phyloP scores from a whole-genome alignment of 306 rosid genomes.

The Rosa rugosa region DNA sequence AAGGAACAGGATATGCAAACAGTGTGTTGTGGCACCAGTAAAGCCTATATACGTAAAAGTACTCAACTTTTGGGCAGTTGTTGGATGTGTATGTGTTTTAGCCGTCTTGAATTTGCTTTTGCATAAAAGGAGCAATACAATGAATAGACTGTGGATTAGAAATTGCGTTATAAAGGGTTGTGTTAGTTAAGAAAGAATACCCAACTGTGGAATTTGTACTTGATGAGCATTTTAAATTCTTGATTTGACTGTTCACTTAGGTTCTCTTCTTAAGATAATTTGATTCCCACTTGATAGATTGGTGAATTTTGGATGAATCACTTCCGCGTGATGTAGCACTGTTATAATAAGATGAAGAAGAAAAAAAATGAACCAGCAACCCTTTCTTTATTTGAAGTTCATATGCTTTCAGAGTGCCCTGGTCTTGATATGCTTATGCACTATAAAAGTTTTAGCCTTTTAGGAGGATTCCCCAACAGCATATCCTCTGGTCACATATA shows the following conservation, averaged over 20 bases:
- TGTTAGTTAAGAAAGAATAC: background rate
- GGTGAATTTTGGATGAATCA: background rate
- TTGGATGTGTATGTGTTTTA: background rate
- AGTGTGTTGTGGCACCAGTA: background rate
- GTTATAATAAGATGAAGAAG: no score
- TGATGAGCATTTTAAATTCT: background rate
- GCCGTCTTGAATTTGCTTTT: background rate
- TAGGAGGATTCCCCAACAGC: background rate
- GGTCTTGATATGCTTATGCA: background rate
- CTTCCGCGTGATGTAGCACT: background rate
- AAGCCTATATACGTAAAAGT: no score
- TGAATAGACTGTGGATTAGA: background rate
- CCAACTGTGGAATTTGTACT: background rate
- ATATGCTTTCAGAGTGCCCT: background rate
- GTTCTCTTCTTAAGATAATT: background rate
- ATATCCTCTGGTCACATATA: background rate
- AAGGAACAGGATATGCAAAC: no score
- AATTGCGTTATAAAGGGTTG: background rate
- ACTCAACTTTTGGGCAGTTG: background rate
- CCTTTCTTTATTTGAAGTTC: background rate
- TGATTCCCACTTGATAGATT: background rate
- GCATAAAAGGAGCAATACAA: background rate
- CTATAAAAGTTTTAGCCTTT: background rate
- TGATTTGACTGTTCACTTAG: background rate
- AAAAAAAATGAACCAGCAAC: background rate